Evolutionary conservation across 306 rosid species (phyloP).

Genomic region (Luffa acutangula): DNA sequence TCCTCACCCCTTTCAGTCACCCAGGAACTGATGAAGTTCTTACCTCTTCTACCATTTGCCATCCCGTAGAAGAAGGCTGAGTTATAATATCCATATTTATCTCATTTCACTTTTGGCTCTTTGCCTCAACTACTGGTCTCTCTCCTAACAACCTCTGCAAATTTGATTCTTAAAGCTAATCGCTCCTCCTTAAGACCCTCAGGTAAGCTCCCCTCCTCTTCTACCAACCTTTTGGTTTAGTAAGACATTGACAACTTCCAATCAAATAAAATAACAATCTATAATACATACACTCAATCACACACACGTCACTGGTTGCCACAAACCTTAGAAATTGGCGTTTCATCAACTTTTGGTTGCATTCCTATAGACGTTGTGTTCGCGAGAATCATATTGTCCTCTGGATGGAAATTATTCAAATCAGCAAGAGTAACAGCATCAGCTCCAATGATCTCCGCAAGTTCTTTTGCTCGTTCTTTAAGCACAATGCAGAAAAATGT

Average conservation of each 20-base stretch:
- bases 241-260: background rate
- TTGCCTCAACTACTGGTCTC: background rate
- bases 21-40: background rate
- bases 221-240: background rate
- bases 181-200: background rate
- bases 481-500: background rate
- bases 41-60: background rate
- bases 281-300: background rate
- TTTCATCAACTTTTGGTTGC: constrained; percentile 86
- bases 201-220: too few species aligned
- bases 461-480: constrained; percentile 79
- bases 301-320: background rate
- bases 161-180: too few species aligned
- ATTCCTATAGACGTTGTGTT: constrained; percentile 94
- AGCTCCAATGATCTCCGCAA: constrained; percentile 68
- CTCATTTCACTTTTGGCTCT: background rate
- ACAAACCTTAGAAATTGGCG: constrained; percentile 43
- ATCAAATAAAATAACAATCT: background rate
- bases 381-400: constrained; percentile 85
- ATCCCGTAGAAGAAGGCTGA: background rate
- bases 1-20: background rate
- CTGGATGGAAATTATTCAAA: constrained; percentile 63
- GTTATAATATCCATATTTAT: background rate
- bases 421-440: constrained; percentile 70
- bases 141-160: too few species aligned